phyloP scores from a whole-genome alignment of 192 early-diverging fungal genomes.

The Coemansia guatemalensis region DNA sequence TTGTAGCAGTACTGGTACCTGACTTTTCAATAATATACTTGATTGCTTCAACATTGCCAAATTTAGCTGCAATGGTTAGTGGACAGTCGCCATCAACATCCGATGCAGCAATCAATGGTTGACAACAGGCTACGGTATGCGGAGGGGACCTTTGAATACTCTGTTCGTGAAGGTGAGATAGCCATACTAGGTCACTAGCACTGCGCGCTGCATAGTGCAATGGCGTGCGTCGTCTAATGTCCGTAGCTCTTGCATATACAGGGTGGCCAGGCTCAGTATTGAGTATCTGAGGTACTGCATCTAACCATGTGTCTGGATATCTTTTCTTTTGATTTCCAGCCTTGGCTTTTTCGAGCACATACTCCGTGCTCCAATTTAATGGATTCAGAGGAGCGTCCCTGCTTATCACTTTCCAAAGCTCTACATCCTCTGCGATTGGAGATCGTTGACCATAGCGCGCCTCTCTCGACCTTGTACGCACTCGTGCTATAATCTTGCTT shows the following conservation, averaged over 20 bases:
- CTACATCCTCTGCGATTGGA: not conserved
- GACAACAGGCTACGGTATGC: conserved; percentile 4
- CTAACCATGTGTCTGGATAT: conserved; percentile 37
- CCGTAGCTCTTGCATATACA: conserved; percentile 15
- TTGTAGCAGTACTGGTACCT: conserved; percentile 15
- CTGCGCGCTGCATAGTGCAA: conserved; percentile 45
- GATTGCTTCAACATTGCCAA: conserved; percentile 34
- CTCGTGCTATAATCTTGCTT: conserved; percentile 28
- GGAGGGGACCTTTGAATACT: conserved; percentile 25
- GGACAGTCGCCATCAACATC: conserved; percentile 45
- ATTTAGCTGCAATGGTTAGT: conserved; percentile 43
- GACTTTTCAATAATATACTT: conserved; percentile 48
- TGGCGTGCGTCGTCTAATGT: conserved; percentile 42
- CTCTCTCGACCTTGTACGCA: conserved; percentile 18
- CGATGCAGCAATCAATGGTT: conserved; percentile 16
- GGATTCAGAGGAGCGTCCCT: conserved; percentile 16
- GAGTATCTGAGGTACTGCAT: conserved; percentile 27
- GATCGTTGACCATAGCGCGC: conserved; percentile 10
- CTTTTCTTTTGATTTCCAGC: conserved; percentile 16
- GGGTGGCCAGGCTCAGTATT: not conserved
- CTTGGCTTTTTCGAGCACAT: conserved; percentile 41
- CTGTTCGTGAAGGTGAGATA: conserved; percentile 26
- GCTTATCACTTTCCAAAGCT: conserved; percentile 14
- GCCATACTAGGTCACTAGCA: conserved; percentile 31
- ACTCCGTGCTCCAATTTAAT: conserved; percentile 38